These are phyloP conservation scores for Allantophomopsis cytisporea DNA, from an alignment of 2,329 filamentous ascomycete species.

Conservation along the genomic window DNA sequence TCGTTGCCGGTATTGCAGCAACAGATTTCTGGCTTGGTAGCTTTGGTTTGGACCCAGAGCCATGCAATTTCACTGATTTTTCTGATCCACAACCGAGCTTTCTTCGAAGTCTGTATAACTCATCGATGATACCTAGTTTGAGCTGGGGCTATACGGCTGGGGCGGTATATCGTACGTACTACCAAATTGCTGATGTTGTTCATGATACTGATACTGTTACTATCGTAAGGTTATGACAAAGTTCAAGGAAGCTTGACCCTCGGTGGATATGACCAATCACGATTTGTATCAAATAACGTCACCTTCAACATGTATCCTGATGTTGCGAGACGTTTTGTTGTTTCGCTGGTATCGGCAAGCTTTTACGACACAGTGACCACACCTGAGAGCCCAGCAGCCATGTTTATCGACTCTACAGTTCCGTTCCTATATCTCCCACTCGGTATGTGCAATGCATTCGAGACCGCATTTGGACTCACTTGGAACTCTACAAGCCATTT, in stretches of 20 bases:
- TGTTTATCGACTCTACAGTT: constrained; percentile 22
- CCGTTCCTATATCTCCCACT: constrained; percentile 24
- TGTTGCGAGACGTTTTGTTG: constrained; percentile 20
- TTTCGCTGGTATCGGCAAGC: constrained; percentile 5
- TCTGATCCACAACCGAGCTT: constrained; percentile 2
- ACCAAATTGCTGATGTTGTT: no score
- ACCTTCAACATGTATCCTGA: constrained; percentile 20
- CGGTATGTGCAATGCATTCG: constrained; percentile 20
- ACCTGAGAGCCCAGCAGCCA: no score
- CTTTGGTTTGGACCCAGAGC: constrained; percentile 1
- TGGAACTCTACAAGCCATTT: constrained; percentile 21
- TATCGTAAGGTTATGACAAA: no score
- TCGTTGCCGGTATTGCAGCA: neutral
- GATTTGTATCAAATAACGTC: constrained; percentile 18
- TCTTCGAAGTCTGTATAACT: constrained; percentile 12
- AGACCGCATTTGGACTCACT: constrained; percentile 19
- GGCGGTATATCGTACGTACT: constrained; percentile 18
- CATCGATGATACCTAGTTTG: constrained; percentile 19
- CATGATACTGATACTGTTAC: no score
- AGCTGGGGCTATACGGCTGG: constrained; percentile 25
- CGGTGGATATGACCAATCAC: constrained; percentile 22
- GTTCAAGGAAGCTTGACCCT: constrained; percentile 16
- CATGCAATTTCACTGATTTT: constrained; percentile 2
- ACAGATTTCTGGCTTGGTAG: constrained; percentile 7
- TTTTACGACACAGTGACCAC: constrained; percentile 7